A percentile compares a stretch with the other conserved stretches of the same genome.
Evolutionary conservation across 768 basidiomycete species (phyloP).

Genomic region (Mycena epipterygia): DNA sequence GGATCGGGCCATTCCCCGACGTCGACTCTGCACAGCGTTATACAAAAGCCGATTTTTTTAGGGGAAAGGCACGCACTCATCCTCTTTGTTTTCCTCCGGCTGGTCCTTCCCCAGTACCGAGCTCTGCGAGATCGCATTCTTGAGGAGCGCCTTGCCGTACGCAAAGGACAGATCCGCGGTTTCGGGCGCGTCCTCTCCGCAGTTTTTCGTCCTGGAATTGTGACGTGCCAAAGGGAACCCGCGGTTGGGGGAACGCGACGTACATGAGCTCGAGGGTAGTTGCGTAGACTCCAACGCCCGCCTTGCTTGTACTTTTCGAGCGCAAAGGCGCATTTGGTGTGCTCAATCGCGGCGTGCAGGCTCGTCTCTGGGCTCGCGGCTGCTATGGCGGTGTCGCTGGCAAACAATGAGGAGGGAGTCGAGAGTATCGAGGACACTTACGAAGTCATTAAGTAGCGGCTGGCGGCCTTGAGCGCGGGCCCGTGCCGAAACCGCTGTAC

Average conservation of each 20-base stretch:
- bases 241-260: constrained; percentile 54
- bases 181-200: constrained; percentile 86
- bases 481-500: constrained; percentile 62
- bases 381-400: constrained; percentile 35
- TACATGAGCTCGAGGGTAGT: constrained; percentile 87
- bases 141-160: constrained; percentile 94
- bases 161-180: constrained; percentile 90
- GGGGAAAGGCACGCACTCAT: constrained; percentile 36
- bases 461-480: constrained; percentile 45
- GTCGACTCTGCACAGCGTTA: constrained; percentile 2
- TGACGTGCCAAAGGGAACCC: constrained; percentile 33
- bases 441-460: too few species aligned
- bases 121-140: constrained; percentile 89
- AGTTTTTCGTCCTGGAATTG: constrained; percentile 70
- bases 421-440: constrained; percentile 3
- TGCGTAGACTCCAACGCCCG: constrained; percentile 86
- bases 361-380: constrained; percentile 48
- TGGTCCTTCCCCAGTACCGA: constrained; percentile 94
- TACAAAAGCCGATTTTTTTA: not conserved
- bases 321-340: constrained; percentile 90
- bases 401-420: not conserved
- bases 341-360: constrained; percentile 75
- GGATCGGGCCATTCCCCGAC: constrained; percentile 67
- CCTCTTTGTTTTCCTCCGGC: constrained; percentile 64
- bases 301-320: constrained; percentile 89